Evolutionary conservation across 495 filamentous ascomycete genomes (phyloP).

Genomic region (Trichoderma erinaceum): DNA sequence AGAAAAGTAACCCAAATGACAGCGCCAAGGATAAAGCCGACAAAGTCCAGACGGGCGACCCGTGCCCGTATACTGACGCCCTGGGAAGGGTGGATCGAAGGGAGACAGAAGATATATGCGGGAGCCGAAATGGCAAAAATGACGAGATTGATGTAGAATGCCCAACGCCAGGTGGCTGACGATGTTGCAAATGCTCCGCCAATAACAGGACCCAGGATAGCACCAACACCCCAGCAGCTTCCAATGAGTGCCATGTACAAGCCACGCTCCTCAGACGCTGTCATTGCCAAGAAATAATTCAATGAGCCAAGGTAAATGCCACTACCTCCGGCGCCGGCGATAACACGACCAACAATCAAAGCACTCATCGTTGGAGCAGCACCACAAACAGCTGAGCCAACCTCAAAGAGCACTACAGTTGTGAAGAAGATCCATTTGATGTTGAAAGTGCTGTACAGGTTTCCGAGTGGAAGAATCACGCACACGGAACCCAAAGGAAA

Average conservation of each 20-base stretch:
- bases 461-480: too few species aligned
- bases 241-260: constrained; percentile 41
- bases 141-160: constrained; percentile 64
- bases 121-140: constrained; percentile 30
- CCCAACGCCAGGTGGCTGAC: constrained; percentile 50
- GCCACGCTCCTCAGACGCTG: constrained; percentile 36
- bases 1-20: too few species aligned
- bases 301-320: constrained; percentile 35
- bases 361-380: constrained; percentile 45
- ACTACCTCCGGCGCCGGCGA: constrained; percentile 35
- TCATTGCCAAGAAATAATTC: too few species aligned
- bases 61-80: too few species aligned
- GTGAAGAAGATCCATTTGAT: too few species aligned
- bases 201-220: constrained; percentile 53
- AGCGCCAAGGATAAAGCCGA: too few species aligned
- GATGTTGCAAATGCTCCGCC: constrained; percentile 55
- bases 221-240: constrained; percentile 48
- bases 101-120: too few species aligned
- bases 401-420: too few species aligned
- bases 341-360: constrained; percentile 45
- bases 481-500: too few species aligned
- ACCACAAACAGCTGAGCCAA: constrained; percentile 36
- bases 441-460: too few species aligned
- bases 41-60: too few species aligned
- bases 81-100: too few species aligned